Evolutionary conservation across 1,284 basidiomycete species (phyloP).

Genomic region (Heterobasidion occidentale): DNA sequence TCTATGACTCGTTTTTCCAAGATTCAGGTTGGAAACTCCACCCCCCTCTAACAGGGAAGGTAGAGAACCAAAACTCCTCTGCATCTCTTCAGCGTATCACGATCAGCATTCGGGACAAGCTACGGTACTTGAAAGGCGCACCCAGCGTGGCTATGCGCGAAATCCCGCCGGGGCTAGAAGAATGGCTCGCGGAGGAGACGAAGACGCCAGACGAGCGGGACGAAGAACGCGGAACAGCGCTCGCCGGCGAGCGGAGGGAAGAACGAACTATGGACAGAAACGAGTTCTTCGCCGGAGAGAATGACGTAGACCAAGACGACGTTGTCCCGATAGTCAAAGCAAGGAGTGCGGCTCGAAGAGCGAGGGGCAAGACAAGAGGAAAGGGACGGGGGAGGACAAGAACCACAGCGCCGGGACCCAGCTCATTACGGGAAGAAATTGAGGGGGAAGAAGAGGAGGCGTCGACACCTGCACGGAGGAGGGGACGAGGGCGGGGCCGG

Average conservation of each 20-base stretch:
- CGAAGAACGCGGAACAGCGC: conserved; percentile 51
- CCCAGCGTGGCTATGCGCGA: conserved; percentile 96
- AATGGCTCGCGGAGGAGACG: conserved; percentile 75
- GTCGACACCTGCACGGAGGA: background rate
- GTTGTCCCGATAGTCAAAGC: conserved; percentile 1
- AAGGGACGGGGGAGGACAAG: background rate
- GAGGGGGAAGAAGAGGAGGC: conserved; percentile 2
- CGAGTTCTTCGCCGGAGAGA: conserved; percentile 69
- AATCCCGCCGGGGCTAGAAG: conserved; percentile 87
- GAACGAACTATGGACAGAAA: conserved; percentile 48
- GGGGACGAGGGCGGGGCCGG: background rate
- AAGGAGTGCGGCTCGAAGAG: background rate
- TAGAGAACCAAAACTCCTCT: conserved; percentile 89
- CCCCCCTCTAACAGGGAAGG: conserved; percentile 83
- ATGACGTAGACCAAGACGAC: conserved; percentile 47
- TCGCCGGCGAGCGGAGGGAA: conserved; percentile 47
- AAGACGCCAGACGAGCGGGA: conserved; percentile 64
- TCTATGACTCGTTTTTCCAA: conserved; percentile 91
- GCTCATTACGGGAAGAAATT: conserved; percentile 5
- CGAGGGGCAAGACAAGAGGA: background rate
- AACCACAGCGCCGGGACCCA: conserved; percentile 1
- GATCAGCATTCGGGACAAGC: conserved; percentile 80
- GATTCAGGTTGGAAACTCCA: conserved; percentile 90
- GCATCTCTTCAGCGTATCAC: conserved; percentile 83
- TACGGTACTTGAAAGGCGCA: conserved; percentile 91